These are phyloP conservation scores for Brassica incana DNA, from an alignment of 345 rosid species.

Conservation along the genomic window DNA sequence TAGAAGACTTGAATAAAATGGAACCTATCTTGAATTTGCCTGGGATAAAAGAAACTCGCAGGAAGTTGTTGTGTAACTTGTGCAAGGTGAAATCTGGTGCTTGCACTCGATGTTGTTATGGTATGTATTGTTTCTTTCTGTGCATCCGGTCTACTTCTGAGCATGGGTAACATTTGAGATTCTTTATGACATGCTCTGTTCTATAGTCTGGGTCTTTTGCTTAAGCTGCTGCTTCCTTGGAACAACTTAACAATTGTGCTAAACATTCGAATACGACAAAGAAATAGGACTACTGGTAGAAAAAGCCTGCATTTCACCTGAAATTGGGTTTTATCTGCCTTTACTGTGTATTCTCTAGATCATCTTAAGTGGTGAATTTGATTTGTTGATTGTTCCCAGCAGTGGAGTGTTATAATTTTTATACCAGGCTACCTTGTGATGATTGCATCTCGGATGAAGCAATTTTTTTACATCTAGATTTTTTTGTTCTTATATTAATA, in stretches of 20 bases:
- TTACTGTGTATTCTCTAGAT: not conserved
- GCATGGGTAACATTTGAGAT: slow-evolving; percentile 19
- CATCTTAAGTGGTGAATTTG: not conserved
- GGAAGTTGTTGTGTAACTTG: slow-evolving; percentile 66
- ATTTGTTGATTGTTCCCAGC: not conserved
- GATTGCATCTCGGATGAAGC: not conserved
- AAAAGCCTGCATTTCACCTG: not conserved
- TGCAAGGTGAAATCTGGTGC: slow-evolving; percentile 92
- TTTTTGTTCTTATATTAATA: not conserved
- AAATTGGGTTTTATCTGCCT: slow-evolving; percentile 7
- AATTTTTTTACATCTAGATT: not conserved
- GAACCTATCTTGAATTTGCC: slow-evolving; percentile 69
- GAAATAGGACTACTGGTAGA: not conserved
- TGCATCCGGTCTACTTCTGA: slow-evolving; percentile 21
- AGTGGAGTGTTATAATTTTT: not conserved
- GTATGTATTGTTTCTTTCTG: slow-evolving; percentile 61
- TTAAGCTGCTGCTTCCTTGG: slow-evolving; percentile 11
- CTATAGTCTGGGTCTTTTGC: slow-evolving; percentile 16
- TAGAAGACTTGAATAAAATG: slow-evolving; percentile 70
- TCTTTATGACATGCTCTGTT: not conserved
- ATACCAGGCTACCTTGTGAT: slow-evolving; percentile 14
- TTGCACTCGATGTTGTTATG: slow-evolving; percentile 95
- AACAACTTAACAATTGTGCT: not conserved
- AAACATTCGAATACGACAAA: not conserved
- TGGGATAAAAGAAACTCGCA: slow-evolving; percentile 66